Evolutionary conservation across 2,329 filamentous ascomycete species (phyloP).

Genomic region (Aspergillus versicolor): DNA sequence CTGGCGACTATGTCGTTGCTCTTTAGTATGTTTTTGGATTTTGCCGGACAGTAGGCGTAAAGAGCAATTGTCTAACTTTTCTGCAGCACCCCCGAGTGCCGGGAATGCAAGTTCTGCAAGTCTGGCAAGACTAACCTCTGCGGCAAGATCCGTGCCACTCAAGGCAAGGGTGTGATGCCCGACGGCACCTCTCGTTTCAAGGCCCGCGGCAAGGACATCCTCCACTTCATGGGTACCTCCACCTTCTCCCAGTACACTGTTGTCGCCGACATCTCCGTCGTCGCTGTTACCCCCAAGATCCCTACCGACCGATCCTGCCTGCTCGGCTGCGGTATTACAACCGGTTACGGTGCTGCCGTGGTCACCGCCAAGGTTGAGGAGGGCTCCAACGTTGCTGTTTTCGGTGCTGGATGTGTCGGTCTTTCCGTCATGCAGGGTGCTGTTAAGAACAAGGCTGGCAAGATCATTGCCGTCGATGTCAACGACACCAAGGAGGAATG

Average conservation of each 20-base stretch:
- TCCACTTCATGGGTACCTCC: conserved; percentile 99
- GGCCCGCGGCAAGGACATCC: conserved; percentile 89
- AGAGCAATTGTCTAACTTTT: conserved; percentile 54
- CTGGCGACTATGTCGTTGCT: conserved; percentile 85
- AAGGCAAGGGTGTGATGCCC: conserved; percentile 95
- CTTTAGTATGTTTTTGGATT: conserved; percentile 64
- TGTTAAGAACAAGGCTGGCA: conserved; percentile 72
- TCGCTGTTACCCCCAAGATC: conserved; percentile 84
- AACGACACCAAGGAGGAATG: conserved; percentile 91
- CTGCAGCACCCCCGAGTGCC: conserved; percentile 93
- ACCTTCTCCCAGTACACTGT: conserved; percentile 99
- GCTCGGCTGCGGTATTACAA: conserved; percentile 97
- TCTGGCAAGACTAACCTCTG: conserved; percentile 99
- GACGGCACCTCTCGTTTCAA: conserved; percentile 94
- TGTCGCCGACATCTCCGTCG: conserved; percentile 96
- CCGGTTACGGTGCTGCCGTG: conserved; percentile 91
- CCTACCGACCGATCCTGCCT: conserved; percentile 95
- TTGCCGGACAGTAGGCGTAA: too few species aligned
- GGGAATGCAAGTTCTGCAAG: conserved; percentile 99
- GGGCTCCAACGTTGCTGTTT: conserved; percentile 85
- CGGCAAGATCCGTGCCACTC: conserved; percentile 96
- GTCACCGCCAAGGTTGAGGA: conserved; percentile 91
- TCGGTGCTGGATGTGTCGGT: conserved; percentile 94
- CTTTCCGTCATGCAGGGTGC: conserved; percentile 93
- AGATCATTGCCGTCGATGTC: conserved; percentile 67